Percentiles rank a stretch among this genome's conserved stretches.
Conservation (phyloP, 176 grass and related monocot genomes). For the Hordeum vulgare region MorexV3_pseudomolecules_assembly NC_058519.1:644353225-644353724, state of each 20-base stretch:
- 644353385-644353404: background rate
- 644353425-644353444: background rate
- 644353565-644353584: constrained; percentile 16
- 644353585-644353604: constrained; percentile 37
- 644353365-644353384: background rate
- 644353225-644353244: constrained; percentile 56
- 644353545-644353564: constrained; percentile 13
- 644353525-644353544: constrained; percentile 4
- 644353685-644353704: background rate
- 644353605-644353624: constrained; percentile 22
- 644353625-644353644: constrained; percentile 1
- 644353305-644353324: constrained; percentile 40
- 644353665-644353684: background rate
- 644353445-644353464: background rate
- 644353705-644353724: constrained; percentile 16
- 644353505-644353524: background rate
- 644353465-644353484: background rate
- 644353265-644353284: constrained; percentile 42
- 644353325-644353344: background rate
- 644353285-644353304: constrained; percentile 48
- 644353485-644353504: constrained; percentile 22
- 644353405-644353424: background rate
- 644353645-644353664: background rate
- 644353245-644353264: constrained; percentile 50
- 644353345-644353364: background rate